Conservation (phyloP, 352 stramenopile genomes). For the Phytophthora aleatoria region DNA sequence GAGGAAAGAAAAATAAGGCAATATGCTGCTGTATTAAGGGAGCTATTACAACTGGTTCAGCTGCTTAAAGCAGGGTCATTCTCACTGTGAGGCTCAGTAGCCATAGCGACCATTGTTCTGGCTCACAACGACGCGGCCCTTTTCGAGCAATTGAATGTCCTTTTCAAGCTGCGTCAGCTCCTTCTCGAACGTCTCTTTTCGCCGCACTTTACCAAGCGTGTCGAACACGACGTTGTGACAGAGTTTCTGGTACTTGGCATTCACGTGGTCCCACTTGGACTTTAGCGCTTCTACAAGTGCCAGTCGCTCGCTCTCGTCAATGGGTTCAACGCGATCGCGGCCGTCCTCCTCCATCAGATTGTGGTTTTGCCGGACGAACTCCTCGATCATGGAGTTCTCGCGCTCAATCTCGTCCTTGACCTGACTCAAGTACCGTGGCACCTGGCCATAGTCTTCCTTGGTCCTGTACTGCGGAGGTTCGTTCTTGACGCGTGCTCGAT, state of each 20-base stretch:
- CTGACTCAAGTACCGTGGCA: constrained; percentile 90
- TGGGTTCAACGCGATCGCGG: constrained; percentile 55
- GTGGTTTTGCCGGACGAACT: constrained; percentile 90
- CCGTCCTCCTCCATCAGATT: constrained; percentile 82
- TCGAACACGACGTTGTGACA: constrained; percentile 94
- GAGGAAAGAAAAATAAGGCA: constrained; percentile 5
- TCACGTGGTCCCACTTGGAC: constrained; percentile 94
- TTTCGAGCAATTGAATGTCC: constrained; percentile 90
- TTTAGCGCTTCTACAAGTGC: constrained; percentile 91
- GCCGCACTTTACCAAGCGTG: constrained; percentile 90
- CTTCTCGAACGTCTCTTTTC: constrained; percentile 93
- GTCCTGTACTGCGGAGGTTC: constrained; percentile 80
- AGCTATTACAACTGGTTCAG: constrained; percentile 5
- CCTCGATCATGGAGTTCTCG: constrained; percentile 94
- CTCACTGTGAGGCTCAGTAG: constrained; percentile 36
- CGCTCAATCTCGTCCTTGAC: constrained; percentile 93
- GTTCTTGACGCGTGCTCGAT: constrained; percentile 59
- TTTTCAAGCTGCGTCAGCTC: constrained; percentile 92
- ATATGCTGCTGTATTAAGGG: background rate
- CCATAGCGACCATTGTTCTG: constrained; percentile 49
- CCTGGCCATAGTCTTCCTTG: constrained; percentile 93
- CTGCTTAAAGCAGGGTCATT: too few relatives aligned
- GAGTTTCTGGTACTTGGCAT: constrained; percentile 94
- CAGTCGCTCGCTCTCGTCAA: constrained; percentile 87
- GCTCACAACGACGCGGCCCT: constrained; percentile 69